Conservation (phyloP, 176 grass and related monocot species). For the Oryza meridionalis region DNA sequence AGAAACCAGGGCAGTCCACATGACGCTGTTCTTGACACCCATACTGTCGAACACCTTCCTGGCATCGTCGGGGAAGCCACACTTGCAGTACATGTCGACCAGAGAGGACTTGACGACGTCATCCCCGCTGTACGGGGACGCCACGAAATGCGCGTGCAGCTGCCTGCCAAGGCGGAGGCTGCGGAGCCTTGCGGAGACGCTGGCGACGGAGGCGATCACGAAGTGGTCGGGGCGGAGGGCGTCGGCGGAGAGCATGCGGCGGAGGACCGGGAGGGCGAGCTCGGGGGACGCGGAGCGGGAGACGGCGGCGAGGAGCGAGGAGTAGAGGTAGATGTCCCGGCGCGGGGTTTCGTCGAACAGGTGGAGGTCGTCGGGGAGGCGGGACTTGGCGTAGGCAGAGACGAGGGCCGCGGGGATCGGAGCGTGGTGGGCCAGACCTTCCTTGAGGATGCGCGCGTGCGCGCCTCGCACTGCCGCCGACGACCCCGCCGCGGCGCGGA, state of each 20-base stretch:
- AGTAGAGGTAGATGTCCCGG: constrained; percentile 69
- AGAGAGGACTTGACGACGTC: constrained; percentile 73
- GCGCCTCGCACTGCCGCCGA: constrained; percentile 25
- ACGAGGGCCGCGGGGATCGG: constrained; percentile 51
- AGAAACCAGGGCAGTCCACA: constrained; percentile 79
- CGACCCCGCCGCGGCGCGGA: constrained; percentile 45
- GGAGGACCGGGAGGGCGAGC: constrained; percentile 51
- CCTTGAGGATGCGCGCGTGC: constrained; percentile 70
- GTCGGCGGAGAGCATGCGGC: constrained; percentile 58
- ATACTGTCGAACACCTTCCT: constrained; percentile 77
- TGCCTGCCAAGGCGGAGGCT: constrained; percentile 71
- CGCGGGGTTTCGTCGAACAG: constrained; percentile 57
- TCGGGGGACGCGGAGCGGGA: constrained; percentile 49
- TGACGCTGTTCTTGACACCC: constrained; percentile 56
- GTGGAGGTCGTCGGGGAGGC: constrained; percentile 44
- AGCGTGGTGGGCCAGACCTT: constrained; percentile 26
- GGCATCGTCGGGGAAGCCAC: constrained; percentile 52
- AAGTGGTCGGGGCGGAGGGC: constrained; percentile 65
- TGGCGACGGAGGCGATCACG: constrained; percentile 64
- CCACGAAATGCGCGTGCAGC: constrained; percentile 54
- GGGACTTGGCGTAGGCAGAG: constrained; percentile 56
- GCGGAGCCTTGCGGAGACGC: constrained; percentile 45
- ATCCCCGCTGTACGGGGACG: constrained; percentile 53
- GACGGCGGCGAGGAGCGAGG: constrained; percentile 64
- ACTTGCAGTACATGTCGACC: constrained; percentile 89